These are phyloP conservation scores for Purpureocillium takamizusanense DNA, from an alignment of 2,329 filamentous ascomycete genomes.

Conservation along the genomic window DNA sequence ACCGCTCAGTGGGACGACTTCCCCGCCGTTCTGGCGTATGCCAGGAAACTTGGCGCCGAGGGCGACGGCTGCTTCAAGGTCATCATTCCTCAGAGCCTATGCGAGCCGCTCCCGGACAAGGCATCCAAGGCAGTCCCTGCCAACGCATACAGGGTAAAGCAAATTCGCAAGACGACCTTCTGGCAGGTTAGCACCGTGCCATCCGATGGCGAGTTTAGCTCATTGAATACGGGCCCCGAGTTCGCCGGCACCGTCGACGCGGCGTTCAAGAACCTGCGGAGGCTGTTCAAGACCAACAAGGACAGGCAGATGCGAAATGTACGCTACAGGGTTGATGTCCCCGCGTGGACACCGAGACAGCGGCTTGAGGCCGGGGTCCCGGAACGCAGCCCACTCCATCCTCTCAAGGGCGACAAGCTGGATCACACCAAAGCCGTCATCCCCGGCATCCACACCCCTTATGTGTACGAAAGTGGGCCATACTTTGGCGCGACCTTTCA, in stretches of 20 bases:
- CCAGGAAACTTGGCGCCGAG: conserved; percentile 18
- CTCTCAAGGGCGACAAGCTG: conserved; percentile 25
- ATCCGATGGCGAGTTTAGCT: conserved; percentile 22
- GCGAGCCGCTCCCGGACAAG: conserved; percentile 22
- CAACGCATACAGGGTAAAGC: conserved; percentile 25
- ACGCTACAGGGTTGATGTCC: conserved; percentile 28
- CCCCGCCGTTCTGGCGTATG: conserved; percentile 23
- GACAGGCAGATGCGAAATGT: conserved; percentile 26
- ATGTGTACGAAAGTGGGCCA: conserved; percentile 29
- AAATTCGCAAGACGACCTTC: conserved; percentile 23
- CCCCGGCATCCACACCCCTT: conserved; percentile 29
- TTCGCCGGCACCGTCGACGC: conserved; percentile 14
- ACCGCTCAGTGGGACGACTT: conserved; percentile 26
- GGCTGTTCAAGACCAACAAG: conserved; percentile 25
- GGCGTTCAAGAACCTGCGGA: conserved; percentile 22
- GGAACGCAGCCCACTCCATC: conserved; percentile 25
- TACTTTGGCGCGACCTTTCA: conserved; percentile 30
- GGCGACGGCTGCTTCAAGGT: conserved; percentile 30
- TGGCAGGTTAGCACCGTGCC: conserved; percentile 26
- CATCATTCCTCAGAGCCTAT: conserved; percentile 20
- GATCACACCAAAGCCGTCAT: conserved; percentile 27
- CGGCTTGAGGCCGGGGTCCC: conserved; percentile 25
- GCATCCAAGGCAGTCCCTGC: conserved; percentile 17
- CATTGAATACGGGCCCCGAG: conserved; percentile 13
- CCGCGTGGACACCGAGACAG: conserved; percentile 26